Conservation (phyloP, 768 basidiomycete species). For the Rhizopogon salebrosus region DNA sequence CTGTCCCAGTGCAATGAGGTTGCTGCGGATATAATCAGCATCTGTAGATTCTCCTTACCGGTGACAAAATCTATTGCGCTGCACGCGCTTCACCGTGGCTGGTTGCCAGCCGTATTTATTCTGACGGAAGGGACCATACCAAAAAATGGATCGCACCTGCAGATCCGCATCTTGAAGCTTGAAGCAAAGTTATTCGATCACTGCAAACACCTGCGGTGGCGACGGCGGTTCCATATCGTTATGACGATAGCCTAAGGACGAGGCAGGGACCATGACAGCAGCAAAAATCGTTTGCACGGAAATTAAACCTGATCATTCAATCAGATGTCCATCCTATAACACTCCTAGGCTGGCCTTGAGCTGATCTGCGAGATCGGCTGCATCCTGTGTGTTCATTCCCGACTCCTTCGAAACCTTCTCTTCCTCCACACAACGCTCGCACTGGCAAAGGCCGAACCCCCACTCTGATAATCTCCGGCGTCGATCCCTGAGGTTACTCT, state of each 20-base stretch:
- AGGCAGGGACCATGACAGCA: too few species aligned
- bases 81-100: not conserved
- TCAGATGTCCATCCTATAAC: slow-evolving; percentile 11
- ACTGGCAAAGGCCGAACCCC: slow-evolving; percentile 72
- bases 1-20: not conserved
- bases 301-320: not conserved
- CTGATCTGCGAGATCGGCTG: slow-evolving; percentile 51
- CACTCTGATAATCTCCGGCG: slow-evolving; percentile 55
- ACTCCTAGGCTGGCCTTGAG: slow-evolving; percentile 64
- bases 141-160: not conserved
- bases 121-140: not conserved
- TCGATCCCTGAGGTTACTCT: slow-evolving; percentile 31
- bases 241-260: not conserved
- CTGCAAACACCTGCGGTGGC: not conserved
- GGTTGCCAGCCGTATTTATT: not conserved
- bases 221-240: not conserved
- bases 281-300: not conserved
- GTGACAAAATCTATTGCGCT: not conserved
- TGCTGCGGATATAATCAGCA: not conserved
- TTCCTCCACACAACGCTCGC: slow-evolving; percentile 65
- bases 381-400: slow-evolving; percentile 13
- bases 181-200: not conserved
- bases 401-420: slow-evolving; percentile 24
- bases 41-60: not conserved
- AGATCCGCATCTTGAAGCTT: not conserved